Base-by-base conservation (phyloP, 257 asterid species). In the Nyctanthes arbortristis region DNA sequence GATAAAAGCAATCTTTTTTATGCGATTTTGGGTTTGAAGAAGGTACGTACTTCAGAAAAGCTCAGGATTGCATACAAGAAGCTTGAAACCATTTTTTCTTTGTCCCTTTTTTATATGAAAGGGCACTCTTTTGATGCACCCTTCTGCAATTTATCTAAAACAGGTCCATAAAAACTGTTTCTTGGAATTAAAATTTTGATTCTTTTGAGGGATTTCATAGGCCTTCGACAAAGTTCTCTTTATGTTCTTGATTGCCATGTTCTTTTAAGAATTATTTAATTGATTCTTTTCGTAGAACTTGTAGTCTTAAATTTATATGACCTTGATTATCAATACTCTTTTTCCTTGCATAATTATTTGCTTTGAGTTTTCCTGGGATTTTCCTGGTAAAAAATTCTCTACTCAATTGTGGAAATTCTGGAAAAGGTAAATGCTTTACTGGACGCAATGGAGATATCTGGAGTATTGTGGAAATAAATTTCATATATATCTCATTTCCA, bases 61-160 rank as follows among this genome's bases (percentile, higher is more conserved):
- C 89, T 89, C 30, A 89, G 81, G 73, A 76, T 57, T 78, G 92
- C 96, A 32, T 89, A 89, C 87, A 89, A 82, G 88, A 89, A 83
- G 71, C 94, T 92, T 71, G 36, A 30, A 7, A 0, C 20, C 4
- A n/a, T n/a, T n/a, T n/a, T 6, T n/a, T 56, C 5, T 35, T 32
- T 8, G 5, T 30, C 58, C 34, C 6, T 68, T 61, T 35, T 67
- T 59, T 29, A 0, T 61, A 13, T 10, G 35, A 20, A 40, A 2
- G 2, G 3, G 0, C 30, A 40, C 0, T 30, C 12, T 63, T 27
- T 36, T 4, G 11, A 20, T 61, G 52, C n/a, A n/a, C n/a, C n/a
- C n/a, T n/a, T n/a, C n/a, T n/a, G n/a, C 34, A 36, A 61, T 7
- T 61, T 31, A 34, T 3, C 49, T 36, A n/a, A 52, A 27, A 56